Base-by-base conservation (phyloP, 129 eudicot genomes). In the Ambrosia artemisiifolia region DNA sequence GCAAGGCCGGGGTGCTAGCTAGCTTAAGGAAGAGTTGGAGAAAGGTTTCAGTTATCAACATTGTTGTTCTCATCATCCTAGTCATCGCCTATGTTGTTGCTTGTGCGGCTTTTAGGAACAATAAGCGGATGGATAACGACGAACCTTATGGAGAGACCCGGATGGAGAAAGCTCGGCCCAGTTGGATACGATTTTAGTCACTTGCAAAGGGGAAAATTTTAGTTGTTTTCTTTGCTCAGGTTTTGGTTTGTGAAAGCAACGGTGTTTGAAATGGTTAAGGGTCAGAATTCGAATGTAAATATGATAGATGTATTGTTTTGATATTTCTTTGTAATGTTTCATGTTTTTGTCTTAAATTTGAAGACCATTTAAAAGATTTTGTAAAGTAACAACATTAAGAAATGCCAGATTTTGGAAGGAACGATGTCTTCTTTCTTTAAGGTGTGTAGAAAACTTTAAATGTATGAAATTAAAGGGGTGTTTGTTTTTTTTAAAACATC, bases 21-120 rank as follows among this genome's bases (percentile, higher is more conserved):
- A 84, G 95, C 79, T 59, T 93, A 12, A 87, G 85, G 82, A 87
- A 84, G 77, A 93, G 96, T 47, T 93, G 98, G 98, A 82, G 96
- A 79, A 93, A 89, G 69, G 98, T 93, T 8, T 89, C 98, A 0
- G 77, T 90, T n/a, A 89, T 93, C 80, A 93, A 93, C 79, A 87
- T 93, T 10, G 91, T 93, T 33, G 85, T 89, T 28, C 66, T 90
- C 18, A 84, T 93, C 75, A 73, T 93, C 84, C 87, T 93, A 1
- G 92, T 93, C 35, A 83, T 93, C 47, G 82, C 88, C 40, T 93
- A 93, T 28, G 88, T 87, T 5, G 81, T 93, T 56, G 96, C 96
- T 4, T 72, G 51, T 33, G 95, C 91, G 1, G 98, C 96, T n/a
- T 90, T 93, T 70, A 84, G 95, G 77, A 87, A 93, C 92, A 87